phyloP scores from a whole-genome alignment of 2,329 filamentous ascomycete species.

The Botrytis aclada region DNA sequence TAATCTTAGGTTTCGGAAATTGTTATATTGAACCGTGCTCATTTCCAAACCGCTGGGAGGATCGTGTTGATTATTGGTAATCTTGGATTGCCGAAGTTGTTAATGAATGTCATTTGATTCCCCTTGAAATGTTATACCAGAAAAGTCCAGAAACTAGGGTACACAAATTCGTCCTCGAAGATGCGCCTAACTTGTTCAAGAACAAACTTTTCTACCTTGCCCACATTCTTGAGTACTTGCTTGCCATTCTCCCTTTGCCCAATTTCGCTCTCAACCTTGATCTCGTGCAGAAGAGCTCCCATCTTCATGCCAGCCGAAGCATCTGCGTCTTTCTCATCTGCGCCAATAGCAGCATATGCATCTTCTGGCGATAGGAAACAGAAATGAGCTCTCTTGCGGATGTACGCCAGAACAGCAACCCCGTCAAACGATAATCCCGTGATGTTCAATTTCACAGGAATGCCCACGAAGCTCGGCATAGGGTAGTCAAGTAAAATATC shows the following conservation, averaged over 20 bases:
- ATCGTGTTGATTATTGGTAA: neutral
- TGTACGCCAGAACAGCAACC: constrained; percentile 87
- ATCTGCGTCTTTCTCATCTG: constrained; percentile 32
- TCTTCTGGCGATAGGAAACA: constrained; percentile 94
- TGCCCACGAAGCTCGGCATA: constrained; percentile 96
- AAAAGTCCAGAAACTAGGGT: constrained; percentile 98
- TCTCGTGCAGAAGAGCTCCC: constrained; percentile 83
- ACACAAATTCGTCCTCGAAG: constrained; percentile 98
- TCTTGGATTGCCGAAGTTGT: neutral
- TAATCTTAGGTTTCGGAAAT: too few species aligned
- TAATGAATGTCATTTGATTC: neutral
- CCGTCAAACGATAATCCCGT: constrained; percentile 95
- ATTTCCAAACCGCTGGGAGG: neutral
- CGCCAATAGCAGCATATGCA: constrained; percentile 65
- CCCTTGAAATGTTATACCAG: constrained; percentile 57
- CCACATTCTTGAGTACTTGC: constrained; percentile 95
- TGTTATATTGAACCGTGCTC: neutral
- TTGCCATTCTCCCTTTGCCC: constrained; percentile 87
- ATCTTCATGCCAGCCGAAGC: constrained; percentile 45
- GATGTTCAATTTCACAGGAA: constrained; percentile 91
- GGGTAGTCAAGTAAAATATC: constrained; percentile 97
- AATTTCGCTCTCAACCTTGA: constrained; percentile 96
- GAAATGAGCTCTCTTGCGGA: constrained; percentile 84
- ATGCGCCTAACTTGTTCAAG: constrained; percentile 94
- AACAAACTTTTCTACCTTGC: constrained; percentile 97